phyloP scores from a whole-genome alignment of 768 basidiomycete species.

The Mrakia gelida region DNA sequence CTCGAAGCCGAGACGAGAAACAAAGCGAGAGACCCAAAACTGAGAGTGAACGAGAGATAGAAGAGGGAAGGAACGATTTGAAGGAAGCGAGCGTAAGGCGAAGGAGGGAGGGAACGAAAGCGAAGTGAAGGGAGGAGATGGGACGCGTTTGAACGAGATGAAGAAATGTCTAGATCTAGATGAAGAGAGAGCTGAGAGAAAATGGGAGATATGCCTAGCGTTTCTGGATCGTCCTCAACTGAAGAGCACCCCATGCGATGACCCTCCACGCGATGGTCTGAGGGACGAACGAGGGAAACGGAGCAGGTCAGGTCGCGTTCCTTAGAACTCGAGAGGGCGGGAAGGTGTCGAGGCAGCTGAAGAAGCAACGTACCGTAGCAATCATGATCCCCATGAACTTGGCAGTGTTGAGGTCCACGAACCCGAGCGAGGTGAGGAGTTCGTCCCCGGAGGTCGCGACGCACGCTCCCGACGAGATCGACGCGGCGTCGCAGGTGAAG shows the following conservation, averaged over 20 bases:
- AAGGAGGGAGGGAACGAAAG: too few species aligned
- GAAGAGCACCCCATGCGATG: conserved; percentile 12
- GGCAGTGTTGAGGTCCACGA: conserved; percentile 22
- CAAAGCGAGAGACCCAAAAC: too few species aligned
- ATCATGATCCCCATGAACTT: conserved; percentile 30
- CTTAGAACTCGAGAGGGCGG: too few species aligned
- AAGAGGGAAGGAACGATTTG: too few species aligned
- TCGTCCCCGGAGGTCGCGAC: conserved; percentile 37
- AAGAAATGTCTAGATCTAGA: too few species aligned
- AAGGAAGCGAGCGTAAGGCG: too few species aligned
- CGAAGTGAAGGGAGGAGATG: too few species aligned
- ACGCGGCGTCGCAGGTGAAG: conserved; percentile 42
- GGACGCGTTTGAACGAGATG: too few species aligned
- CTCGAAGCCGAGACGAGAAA: too few species aligned
- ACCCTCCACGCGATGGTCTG: conserved; percentile 15
- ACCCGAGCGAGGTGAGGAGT: conserved; percentile 19
- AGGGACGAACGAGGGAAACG: neutral
- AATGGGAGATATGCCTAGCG: neutral
- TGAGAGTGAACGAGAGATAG: too few species aligned
- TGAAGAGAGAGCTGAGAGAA: neutral
- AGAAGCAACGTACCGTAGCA: neutral
- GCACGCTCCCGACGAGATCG: conserved; percentile 42
- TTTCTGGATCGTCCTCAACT: neutral
- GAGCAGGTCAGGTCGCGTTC: neutral
- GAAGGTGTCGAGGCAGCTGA: too few species aligned